Conservation (phyloP, 169 alveolate species). For the Cryptosporidium tyzzeri region DNA sequence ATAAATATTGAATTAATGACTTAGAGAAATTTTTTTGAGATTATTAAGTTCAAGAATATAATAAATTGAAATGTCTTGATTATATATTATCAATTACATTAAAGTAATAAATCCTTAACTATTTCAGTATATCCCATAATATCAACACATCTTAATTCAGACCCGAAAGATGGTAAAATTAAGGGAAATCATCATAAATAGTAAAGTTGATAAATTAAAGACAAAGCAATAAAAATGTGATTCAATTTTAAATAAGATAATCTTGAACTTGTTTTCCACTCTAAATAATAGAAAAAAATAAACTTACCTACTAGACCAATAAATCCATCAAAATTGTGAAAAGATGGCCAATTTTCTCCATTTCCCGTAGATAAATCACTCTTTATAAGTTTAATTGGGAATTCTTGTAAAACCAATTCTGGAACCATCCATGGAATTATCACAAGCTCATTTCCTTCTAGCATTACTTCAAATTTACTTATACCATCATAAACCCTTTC, state of each 20-base stretch:
- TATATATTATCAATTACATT: background rate
- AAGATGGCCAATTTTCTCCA: constrained; percentile 74
- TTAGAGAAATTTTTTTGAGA: background rate
- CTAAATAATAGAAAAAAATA: background rate
- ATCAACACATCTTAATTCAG: constrained; percentile 72
- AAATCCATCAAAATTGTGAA: constrained; percentile 64
- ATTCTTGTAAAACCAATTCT: constrained; percentile 24
- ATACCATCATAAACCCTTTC: constrained; percentile 56
- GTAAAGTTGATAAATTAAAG: background rate
- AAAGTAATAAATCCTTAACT: background rate
- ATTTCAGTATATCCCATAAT: constrained; percentile 61
- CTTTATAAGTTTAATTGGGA: constrained; percentile 50
- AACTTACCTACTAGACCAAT: constrained; percentile 73
- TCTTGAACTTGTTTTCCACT: background rate
- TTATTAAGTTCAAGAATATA: background rate
- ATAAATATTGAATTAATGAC: background rate
- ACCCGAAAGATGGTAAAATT: constrained; percentile 77
- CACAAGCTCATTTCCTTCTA: constrained; percentile 63
- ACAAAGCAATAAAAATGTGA: background rate
- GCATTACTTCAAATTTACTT: constrained; percentile 1
- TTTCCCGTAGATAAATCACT: constrained; percentile 22
- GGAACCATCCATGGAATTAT: constrained; percentile 57
- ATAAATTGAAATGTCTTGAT: background rate
- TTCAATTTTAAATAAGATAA: background rate
- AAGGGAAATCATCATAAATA: constrained; percentile 70